Evolutionary conservation across 2,329 filamentous ascomycete genomes (phyloP), one percentile per base, ranked within the genome.

Genomic region (Boeremia exigua): DNA sequence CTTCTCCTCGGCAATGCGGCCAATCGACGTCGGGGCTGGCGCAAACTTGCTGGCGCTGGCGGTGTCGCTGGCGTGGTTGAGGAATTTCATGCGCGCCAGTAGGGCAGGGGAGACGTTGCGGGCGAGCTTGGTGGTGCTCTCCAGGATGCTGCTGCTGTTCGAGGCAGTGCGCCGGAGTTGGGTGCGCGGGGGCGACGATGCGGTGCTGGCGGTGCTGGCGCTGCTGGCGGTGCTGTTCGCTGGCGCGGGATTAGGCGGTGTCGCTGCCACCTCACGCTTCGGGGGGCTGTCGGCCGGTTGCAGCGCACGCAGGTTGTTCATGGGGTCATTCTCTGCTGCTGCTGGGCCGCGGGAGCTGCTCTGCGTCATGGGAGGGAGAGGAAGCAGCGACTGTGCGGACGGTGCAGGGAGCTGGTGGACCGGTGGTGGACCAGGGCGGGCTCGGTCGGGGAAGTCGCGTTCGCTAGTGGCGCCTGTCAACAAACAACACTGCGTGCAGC

Each of bases 1-100:
- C 67, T 91, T 88, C 62, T 87, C 81, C 74, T 91, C 86, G 66
- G 88, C 82, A 50, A 92, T 85, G 57, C 88, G 86, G 62, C 88
- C 88, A 67, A 91, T 81, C 71, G 72, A 37, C 23, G 52, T 44
- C 29, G 37, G 40, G 28, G 54, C 27, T 8, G 54, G 44, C 25
- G 53, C 55, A 29, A 48, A 56, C 75, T 70, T 59, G 76, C 65
- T 74, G 53, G 84, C 59, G 19, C 19, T 23, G 29, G 52, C 49
- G 63, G 61, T 64, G 58, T 60, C 67, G 54, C 73, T 72, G 62
- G 66, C 67, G 54, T 74, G 67, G 68, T 78, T 75, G 53, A 81
- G 71, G 52, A 76, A 75, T 51, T 75, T 74, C 68, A 80, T 77
- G 65, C 78, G 77, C 48, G 74, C 74, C 61, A 79, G 69, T 48